Evolutionary conservation across 768 basidiomycete species (phyloP), one percentile per base, ranked within the genome.

Genomic region (Cytidiella melzeri): DNA sequence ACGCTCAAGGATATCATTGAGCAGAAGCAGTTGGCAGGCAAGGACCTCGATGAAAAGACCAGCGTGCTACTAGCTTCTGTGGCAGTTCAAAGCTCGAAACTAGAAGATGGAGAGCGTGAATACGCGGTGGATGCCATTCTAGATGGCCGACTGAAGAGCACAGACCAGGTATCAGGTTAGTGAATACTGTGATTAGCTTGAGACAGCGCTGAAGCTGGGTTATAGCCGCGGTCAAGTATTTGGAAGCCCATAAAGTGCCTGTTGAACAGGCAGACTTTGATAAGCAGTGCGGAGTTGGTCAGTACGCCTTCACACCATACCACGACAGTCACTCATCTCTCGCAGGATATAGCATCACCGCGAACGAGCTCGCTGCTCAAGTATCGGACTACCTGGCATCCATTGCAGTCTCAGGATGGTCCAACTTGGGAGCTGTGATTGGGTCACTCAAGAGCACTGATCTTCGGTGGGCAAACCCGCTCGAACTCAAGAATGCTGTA

Each of bases 81-180:
- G 9, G 79, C 87, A 5, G 71, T 80, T 18, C 73, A 75, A 38
- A 68, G 84, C 12, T 69, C 73, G 21, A 94, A 91, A 68, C 57
- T 92, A 34, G 76, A 68, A 4, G 68, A 72, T 26, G 69, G 67
- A n/a, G 80, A 80, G 62, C 74, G 77, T 52, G 72, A 68, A 40
- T 90, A 81, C 65, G 69, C 85, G 15, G 72, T 90, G 30, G 64
- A 69, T n/a, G 79, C 74, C 53, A 83, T 98, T 57, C 63, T 81
- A n/a, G 77, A 82, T 48, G 83, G 79, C 19, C 78, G 78, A 55
- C 66, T 98, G 50, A 88, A 84, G 67, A 80, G 77, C 27, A 76
- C 80, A 3, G 95, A 97, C 64, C 94, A 97, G 72, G 81, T 96
- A 21, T 73, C 78, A 46, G 94, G 94, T 92, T 59, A 57, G 83